Conservation (phyloP, 257 asterid genomes). For the Ballota nigra region DNA sequence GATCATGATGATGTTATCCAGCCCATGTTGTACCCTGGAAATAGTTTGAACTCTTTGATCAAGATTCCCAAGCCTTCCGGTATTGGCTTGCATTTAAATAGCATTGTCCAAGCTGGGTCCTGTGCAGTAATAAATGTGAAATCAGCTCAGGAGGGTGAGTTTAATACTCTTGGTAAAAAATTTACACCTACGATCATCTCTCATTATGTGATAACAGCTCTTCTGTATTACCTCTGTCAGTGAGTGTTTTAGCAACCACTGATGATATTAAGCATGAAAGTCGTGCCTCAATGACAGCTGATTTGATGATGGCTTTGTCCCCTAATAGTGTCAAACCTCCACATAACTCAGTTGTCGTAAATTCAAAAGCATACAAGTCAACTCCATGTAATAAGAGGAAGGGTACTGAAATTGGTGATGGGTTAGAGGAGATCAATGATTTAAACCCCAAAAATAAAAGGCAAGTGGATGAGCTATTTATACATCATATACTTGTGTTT, state of each 20-base stretch:
- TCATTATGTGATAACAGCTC: slow-evolving; percentile 1
- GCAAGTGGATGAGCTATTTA: slow-evolving; percentile 35
- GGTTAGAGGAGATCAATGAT: slow-evolving; percentile 32
- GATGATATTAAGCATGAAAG: slow-evolving; percentile 21
- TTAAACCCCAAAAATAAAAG: slow-evolving; percentile 43
- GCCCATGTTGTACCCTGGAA: no score
- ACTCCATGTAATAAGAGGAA: slow-evolving; percentile 38
- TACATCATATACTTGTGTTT: not conserved
- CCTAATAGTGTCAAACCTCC: not conserved
- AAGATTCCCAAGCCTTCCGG: slow-evolving; percentile 55
- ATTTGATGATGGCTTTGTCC: slow-evolving; percentile 5
- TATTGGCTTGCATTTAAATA: slow-evolving; percentile 31
- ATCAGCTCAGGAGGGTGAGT: slow-evolving; percentile 27
- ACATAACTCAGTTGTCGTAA: not conserved
- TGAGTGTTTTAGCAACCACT: slow-evolving; percentile 18
- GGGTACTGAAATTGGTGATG: slow-evolving; percentile 32
- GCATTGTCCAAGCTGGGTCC: slow-evolving; percentile 27
- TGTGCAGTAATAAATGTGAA: slow-evolving; percentile 14
- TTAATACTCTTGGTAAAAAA: slow-evolving; percentile 1
- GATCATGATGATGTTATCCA: no score
- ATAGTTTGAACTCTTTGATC: slow-evolving; percentile 12
- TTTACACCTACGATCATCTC: slow-evolving; percentile 2
- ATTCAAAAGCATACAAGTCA: slow-evolving; percentile 11
- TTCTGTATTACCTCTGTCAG: slow-evolving; percentile 9
- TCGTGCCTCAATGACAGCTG: slow-evolving; percentile 13